Base-by-base conservation (phyloP, 164 flowering plant genomes). In the Magnolia officinalis region DNA sequence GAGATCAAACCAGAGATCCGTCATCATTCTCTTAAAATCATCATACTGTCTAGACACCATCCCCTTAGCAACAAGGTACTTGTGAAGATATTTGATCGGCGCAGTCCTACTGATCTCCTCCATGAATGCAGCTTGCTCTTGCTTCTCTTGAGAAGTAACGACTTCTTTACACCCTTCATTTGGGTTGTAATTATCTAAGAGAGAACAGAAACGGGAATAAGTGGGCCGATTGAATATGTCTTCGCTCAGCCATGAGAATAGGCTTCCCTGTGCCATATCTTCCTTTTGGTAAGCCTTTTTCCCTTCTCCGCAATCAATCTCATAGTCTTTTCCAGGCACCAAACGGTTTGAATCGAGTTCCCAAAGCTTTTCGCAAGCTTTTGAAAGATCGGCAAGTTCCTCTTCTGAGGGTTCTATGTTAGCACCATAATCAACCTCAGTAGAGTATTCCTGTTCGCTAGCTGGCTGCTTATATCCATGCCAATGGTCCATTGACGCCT, bases 21-120 rank as follows among this genome's bases (percentile, higher is more conserved):
- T 86, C 89, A 96, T 11, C 86, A 82, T 84, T 65, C 85, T 81
- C 82, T 93, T 96, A 68, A 93, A 96, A 20, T 92, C 94, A 67
- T 87, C 86, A 79, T 67, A 79, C 77, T 74, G 71, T 49, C 70
- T 88, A 49, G 92, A 83, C 24, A 83, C 80, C 67, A 88, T 77
- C 55, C 92, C 89, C 78, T 87, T 92, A 21, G 80, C 59, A 45
- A 84, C 78, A 65, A 96, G 93, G 82, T 91, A 92, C 82, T 86
- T 89, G 84, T 91, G 85, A 77, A 96, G 98, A 81, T 92, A 96
- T 77, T 94, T 94, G 74, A 96, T 87, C 49, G 97, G 97, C 29
- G 96, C 93, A 72, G 97, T 96, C 82, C 97, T 88, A 78, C 93
- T 88, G 65, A 94, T 92, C 83, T 96, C 97, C 84, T 96, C 99